Evolutionary conservation across 2,329 filamentous ascomycete species (phyloP), one percentile per base, ranked within the genome.

Genomic region (Sordariomycetes sp.): DNA sequence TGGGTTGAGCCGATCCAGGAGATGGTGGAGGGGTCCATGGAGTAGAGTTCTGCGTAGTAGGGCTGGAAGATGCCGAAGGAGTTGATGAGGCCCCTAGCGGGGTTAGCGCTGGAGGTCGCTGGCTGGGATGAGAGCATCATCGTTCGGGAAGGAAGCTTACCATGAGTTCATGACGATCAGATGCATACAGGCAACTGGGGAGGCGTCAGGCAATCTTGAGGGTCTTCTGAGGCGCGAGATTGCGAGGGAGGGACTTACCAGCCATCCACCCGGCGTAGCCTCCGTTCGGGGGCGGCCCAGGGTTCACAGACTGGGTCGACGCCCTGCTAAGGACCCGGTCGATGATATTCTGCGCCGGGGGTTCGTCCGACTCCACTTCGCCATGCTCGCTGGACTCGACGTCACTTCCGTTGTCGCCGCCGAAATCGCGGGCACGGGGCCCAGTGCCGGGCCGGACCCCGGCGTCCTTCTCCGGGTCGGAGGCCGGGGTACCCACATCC

Each of bases 31-130:
- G 74, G 72, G 0, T 72, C 62, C 0, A 71, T 71, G 4, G 61
- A 60, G 0, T 77, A 70, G 6, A 65, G 59, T 4, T 67, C 64
- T 4, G 66, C 68, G 65, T 81, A 81, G 67, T 81, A 80, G 0
- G 74, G 67, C 59, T 82, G 76, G 62, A 80, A 82, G 4, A 75
- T 68, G n/a, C 78, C 78, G 59, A 80, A 82, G 1, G 76, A 78
- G 66, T 76, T 79, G 61, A 79, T 72, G 61, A 76, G 73, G 36
- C 79, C 79, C 76, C 70, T 71, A 54, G 45, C 3, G 36, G 17
- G 22, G 25, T 36, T 52, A 22, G 55, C 24, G 36, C 8, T 20
- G 24, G 35, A 42, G 17, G 35, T 54, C 55, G 25, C 3, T 50
- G 7, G 48, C 36, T 32, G 50, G 24, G 51, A 7, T 24, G 20